Base-by-base conservation (phyloP, 1,139 yeast species). In the Pichia sp. region DNA sequence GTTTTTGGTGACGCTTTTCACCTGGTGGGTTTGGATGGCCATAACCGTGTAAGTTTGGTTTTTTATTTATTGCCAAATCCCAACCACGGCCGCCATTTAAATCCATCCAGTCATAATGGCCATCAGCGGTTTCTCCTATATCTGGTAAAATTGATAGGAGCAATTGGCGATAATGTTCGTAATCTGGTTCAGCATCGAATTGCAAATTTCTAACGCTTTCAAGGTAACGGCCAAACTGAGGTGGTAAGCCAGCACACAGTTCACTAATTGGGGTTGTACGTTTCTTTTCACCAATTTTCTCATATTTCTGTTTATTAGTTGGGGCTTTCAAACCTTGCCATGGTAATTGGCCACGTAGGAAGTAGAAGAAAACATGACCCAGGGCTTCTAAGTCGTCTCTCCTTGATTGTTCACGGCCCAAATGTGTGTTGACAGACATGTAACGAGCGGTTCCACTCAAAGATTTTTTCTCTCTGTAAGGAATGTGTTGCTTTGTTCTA, bases 311-410 rank as follows among this genome's bases (percentile, higher is more conserved):
- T 73, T 93, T 93, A 75, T 93, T 93, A 44, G 96, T 90, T 61
- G 96, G 96, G n/a, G 98, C 99, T 73, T 92, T 92, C 62, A 93
- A 79, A 32, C 99, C 98, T 75, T 93, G 99, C 99, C 99, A 93
- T 51, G 99, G 99, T 67, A 93, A 80, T 60, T 89, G 90, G 50
- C 99, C 99, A 63, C 95, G 80, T 64, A 93, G 74, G 68, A 93
- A 93, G 73, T 93, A 93, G 73, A 93, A 86, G 69, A 93, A 89
- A 2, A 93, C 98, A 72, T 93, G 97, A 47, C 97, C 98, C 62
- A 93, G 76, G 8, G 96, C 90, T 74, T 93, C 99, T 67, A 93
- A 78, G 72, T 93, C 99, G 70, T 93, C 99, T 66, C 99, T 81
- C 69, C 99, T 82, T 62, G 89, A 84, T 73, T 93, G 99, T 72